Conservation (phyloP, 176 grass and related monocot genomes). For the Triticum timopheevii region DNA sequence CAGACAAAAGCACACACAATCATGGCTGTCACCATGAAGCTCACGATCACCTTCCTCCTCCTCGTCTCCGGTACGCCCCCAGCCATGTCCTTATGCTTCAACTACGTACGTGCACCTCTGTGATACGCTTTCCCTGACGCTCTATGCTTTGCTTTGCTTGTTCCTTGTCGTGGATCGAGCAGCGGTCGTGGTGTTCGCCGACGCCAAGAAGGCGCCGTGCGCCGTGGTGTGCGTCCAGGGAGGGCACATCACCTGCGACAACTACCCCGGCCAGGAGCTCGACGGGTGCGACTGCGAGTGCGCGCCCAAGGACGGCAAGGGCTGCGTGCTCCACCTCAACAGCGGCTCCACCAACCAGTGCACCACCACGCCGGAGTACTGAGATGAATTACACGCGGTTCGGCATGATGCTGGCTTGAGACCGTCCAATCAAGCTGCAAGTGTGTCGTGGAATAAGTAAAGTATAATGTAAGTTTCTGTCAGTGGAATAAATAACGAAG, state of each 20-base stretch:
- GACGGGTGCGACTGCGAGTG: slow-evolving; percentile 36
- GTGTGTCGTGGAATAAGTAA: background rate
- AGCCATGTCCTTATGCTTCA: no score
- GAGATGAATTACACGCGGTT: no score
- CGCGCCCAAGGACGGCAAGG: slow-evolving; percentile 14
- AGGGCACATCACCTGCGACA: slow-evolving; percentile 39
- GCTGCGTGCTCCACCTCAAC: slow-evolving; percentile 32
- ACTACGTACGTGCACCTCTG: no score
- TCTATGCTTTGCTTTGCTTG: no score
- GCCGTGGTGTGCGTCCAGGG: slow-evolving; percentile 5
- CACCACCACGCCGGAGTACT: background rate
- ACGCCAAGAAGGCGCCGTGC: background rate
- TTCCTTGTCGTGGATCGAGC: no score
- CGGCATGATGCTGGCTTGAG: background rate
- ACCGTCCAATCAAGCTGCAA: background rate
- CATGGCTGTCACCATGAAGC: background rate
- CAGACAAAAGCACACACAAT: no score
- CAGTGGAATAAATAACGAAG: no score
- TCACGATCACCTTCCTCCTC: no score
- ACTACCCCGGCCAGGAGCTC: slow-evolving; percentile 5
- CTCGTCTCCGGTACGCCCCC: no score
- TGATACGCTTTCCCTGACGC: no score
- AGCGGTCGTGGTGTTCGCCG: background rate
- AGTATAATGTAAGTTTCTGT: background rate
- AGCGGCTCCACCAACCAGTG: background rate